Percentiles rank a stretch among this genome's conserved stretches.
These are phyloP conservation scores for Vigna mungo DNA, from an alignment of 306 rosid genomes.

Conservation along the genomic window DNA sequence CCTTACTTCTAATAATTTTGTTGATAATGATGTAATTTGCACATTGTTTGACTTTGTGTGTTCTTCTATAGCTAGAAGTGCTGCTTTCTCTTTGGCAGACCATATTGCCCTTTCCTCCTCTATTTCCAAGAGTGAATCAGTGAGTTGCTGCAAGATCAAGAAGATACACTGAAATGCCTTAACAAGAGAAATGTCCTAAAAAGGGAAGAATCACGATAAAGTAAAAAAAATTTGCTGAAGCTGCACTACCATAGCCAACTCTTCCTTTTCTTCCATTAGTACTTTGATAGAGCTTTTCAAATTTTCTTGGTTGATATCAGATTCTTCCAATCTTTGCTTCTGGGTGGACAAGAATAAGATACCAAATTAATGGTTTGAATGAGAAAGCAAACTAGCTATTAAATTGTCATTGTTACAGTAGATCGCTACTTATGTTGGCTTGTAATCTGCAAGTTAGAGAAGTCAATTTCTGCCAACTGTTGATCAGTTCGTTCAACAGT, in stretches of 20 bases:
- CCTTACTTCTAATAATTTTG: slow-evolving; percentile 69
- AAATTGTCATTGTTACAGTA: not conserved
- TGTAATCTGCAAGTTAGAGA: slow-evolving; percentile 22
- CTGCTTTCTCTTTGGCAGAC: slow-evolving; percentile 80
- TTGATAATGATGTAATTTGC: slow-evolving; percentile 59
- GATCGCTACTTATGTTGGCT: slow-evolving; percentile 9
- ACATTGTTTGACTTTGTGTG: slow-evolving; percentile 55
- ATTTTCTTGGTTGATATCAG: slow-evolving; percentile 57
- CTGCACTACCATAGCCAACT: slow-evolving; percentile 74
- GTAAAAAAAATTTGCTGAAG: slow-evolving; percentile 33
- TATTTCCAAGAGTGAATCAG: slow-evolving; percentile 87
- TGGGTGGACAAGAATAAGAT: slow-evolving; percentile 50
- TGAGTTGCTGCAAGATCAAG: slow-evolving; percentile 71
- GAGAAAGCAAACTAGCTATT: slow-evolving; percentile 28
- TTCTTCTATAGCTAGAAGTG: slow-evolving; percentile 72
- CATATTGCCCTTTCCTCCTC: slow-evolving; percentile 94
- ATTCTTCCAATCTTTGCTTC: slow-evolving; percentile 74
- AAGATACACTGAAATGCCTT: slow-evolving; percentile 38
- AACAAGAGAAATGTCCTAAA: slow-evolving; percentile 10
- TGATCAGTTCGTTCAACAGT: not conserved
- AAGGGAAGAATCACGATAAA: slow-evolving; percentile 35
- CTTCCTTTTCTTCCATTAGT: slow-evolving; percentile 83
- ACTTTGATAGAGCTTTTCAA: slow-evolving; percentile 63
- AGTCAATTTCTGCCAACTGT: slow-evolving; percentile 8
- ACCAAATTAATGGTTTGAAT: slow-evolving; percentile 37